These are phyloP conservation scores for Lentinula edodes DNA, from an alignment of 768 basidiomycete genomes.

Conservation along the genomic window DNA sequence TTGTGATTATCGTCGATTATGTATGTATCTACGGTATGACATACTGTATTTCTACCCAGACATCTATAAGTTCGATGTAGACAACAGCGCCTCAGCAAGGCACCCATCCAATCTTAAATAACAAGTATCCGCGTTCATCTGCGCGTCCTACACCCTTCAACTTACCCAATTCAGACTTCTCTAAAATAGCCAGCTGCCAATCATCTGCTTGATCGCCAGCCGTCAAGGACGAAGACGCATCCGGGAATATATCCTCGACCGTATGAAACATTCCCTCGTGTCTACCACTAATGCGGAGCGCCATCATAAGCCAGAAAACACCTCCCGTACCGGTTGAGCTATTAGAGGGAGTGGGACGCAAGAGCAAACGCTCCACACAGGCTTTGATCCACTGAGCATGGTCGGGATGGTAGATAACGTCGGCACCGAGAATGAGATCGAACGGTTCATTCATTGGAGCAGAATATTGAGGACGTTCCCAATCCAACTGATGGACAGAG, in stretches of 20 bases:
- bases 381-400: slow-evolving; percentile 66
- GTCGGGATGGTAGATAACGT: slow-evolving; percentile 68
- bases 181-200: slow-evolving; percentile 39
- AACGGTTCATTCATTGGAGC: slow-evolving; percentile 38
- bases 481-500: slow-evolving; percentile 53
- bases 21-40: no score
- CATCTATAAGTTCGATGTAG: not conserved
- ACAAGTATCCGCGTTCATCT: slow-evolving; percentile 63
- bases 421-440: slow-evolving; percentile 72
- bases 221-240: not conserved
- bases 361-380: slow-evolving; percentile 51
- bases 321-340: slow-evolving; percentile 23
- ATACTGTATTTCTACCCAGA: not conserved
- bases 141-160: slow-evolving; percentile 56
- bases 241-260: slow-evolving; percentile 50
- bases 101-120: slow-evolving; percentile 73
- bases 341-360: slow-evolving; percentile 15
- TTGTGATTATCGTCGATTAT: no score
- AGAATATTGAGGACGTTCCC: slow-evolving; percentile 41
- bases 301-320: slow-evolving; percentile 71
- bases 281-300: slow-evolving; percentile 58
- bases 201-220: not conserved
- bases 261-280: slow-evolving; percentile 54
- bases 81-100: not conserved
- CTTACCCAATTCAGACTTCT: slow-evolving; percentile 40